A percentile compares a stretch with the other conserved stretches of the same genome.
phyloP scores from a whole-genome alignment of 2,329 filamentous ascomycete species.

The Phoma sp. region DNA sequence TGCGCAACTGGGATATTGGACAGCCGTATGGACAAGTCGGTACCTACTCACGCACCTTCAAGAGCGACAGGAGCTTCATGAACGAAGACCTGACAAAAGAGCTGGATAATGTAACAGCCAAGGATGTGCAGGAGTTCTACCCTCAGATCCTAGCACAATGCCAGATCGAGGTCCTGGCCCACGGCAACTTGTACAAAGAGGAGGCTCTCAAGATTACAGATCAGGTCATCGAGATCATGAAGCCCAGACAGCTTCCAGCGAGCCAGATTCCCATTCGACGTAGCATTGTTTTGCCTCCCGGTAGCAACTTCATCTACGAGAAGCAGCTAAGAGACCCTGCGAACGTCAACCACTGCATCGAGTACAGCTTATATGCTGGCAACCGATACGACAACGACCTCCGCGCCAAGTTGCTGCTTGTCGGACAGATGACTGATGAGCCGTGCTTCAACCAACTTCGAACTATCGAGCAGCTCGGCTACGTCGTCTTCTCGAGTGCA shows the following conservation, averaged over 20 bases:
- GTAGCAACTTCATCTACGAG: slow-evolving; percentile 84
- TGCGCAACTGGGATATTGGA: slow-evolving; percentile 86
- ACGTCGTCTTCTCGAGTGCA: slow-evolving; percentile 88
- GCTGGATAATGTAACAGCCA: slow-evolving; percentile 74
- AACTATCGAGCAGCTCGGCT: slow-evolving; percentile 96
- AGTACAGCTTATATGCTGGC: slow-evolving; percentile 56
- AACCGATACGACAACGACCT: slow-evolving; percentile 66
- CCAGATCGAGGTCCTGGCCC: slow-evolving; percentile 85
- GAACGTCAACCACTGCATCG: slow-evolving; percentile 72
- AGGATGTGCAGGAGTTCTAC: slow-evolving; percentile 79
- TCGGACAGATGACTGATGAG: slow-evolving; percentile 91
- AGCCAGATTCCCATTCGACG: slow-evolving; percentile 82
- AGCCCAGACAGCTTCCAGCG: slow-evolving; percentile 74
- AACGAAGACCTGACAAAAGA: slow-evolving; percentile 82
- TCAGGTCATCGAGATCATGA: slow-evolving; percentile 78
- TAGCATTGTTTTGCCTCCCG: slow-evolving; percentile 77
- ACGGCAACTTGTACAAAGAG: slow-evolving; percentile 94
- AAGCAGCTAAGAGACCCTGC: slow-evolving; percentile 82
- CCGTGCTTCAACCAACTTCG: slow-evolving; percentile 93
- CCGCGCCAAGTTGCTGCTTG: slow-evolving; percentile 78
- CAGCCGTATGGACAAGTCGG: slow-evolving; percentile 90
- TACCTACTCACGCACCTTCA: slow-evolving; percentile 82
- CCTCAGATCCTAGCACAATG: slow-evolving; percentile 82
- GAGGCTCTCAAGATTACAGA: slow-evolving; percentile 87
- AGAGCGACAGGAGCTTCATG: slow-evolving; percentile 76